Evolutionary conservation across 495 filamentous ascomycete genomes (phyloP).

Genomic region (Xylaria intraflava): DNA sequence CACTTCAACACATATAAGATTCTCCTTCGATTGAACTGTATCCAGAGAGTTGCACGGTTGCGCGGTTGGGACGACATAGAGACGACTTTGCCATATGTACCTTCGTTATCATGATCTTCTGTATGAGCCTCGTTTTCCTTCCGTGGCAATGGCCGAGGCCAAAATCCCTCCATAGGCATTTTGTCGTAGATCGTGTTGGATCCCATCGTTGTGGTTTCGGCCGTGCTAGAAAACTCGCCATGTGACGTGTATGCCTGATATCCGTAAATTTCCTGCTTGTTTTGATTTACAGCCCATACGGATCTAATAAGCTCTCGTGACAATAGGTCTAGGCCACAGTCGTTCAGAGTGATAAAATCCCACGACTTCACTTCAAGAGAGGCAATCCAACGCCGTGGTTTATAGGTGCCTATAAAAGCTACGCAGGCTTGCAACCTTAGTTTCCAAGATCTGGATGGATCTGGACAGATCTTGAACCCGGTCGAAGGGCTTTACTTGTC

Average conservation of each 20-base stretch:
- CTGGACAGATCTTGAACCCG: background rate
- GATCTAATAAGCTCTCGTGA: background rate
- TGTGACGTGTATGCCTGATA: background rate
- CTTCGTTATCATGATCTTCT: no score
- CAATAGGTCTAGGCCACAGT: background rate
- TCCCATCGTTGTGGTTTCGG: background rate
- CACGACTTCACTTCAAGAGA: background rate
- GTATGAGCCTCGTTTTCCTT: no score
- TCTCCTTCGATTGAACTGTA: no score
- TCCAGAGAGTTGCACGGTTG: no score
- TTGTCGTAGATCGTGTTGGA: slow-evolving; percentile 18
- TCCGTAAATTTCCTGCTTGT: background rate
- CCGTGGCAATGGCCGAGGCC: slow-evolving; percentile 15
- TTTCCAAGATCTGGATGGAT: background rate
- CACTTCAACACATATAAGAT: no score
- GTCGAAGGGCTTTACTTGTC: background rate
- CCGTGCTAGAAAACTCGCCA: background rate
- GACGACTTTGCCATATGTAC: no score
- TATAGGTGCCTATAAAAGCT: slow-evolving; percentile 2
- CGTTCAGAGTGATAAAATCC: background rate
- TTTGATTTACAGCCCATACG: background rate
- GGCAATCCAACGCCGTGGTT: slow-evolving; percentile 11
- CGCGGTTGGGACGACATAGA: no score
- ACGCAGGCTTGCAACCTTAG: background rate
- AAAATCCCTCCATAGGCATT: slow-evolving; percentile 14